These are phyloP conservation scores for Microdochium trichocladiopsis DNA, from an alignment of 2,329 filamentous ascomycete genomes.

Conservation along the genomic window DNA sequence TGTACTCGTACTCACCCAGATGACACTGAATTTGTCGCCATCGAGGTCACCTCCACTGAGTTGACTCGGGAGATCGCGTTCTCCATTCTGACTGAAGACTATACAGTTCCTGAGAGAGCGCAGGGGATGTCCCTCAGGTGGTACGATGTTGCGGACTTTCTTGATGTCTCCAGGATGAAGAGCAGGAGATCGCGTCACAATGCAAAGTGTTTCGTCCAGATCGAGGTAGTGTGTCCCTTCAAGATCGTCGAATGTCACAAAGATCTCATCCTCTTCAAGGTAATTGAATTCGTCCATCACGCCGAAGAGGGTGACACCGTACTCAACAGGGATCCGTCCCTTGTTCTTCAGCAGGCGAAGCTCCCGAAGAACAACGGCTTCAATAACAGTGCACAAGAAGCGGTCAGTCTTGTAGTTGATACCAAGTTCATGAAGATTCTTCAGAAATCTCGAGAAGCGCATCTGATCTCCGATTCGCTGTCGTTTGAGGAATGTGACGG, in stretches of 20 bases:
- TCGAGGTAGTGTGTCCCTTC: constrained; percentile 16
- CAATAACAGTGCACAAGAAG: constrained; percentile 65
- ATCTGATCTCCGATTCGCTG: constrained; percentile 55
- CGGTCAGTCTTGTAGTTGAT: constrained; percentile 60
- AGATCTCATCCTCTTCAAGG: constrained; percentile 62
- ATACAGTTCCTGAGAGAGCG: constrained; percentile 63
- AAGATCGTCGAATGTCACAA: constrained; percentile 47
- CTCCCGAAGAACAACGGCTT: constrained; percentile 63
- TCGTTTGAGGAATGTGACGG: constrained; percentile 56
- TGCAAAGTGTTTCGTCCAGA: constrained; percentile 33
- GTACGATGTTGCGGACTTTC: constrained; percentile 52
- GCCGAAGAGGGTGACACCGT: constrained; percentile 72
- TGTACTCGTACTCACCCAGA: constrained; percentile 37
- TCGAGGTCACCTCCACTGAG: constrained; percentile 79
- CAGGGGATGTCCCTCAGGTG: constrained; percentile 53
- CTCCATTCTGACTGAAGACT: constrained; percentile 66
- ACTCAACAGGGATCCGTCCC: constrained; percentile 62
- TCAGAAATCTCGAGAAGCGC: constrained; percentile 55
- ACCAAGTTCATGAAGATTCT: constrained; percentile 45
- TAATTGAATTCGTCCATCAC: constrained; percentile 75
- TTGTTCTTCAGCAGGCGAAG: constrained; percentile 73
- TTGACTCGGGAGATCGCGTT: constrained; percentile 69
- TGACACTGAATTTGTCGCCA: constrained; percentile 74
- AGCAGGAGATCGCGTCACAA: constrained; percentile 74
- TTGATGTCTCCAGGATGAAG: constrained; percentile 80